Evolutionary conservation across 306 rosid species (phyloP).

Genomic region (Vigna angularis): DNA sequence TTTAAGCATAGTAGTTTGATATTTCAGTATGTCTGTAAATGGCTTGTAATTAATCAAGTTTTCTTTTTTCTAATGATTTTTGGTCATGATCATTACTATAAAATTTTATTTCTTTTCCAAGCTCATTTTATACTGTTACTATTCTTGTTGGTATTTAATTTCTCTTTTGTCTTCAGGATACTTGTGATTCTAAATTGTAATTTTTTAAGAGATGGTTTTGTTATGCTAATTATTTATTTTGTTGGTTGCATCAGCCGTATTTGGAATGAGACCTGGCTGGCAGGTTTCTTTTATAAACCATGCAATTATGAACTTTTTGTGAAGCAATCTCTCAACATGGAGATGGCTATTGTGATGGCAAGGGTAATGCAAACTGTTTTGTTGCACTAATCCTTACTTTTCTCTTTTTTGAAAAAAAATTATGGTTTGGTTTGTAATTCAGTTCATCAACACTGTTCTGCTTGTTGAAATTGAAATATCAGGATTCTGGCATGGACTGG

Average conservation of each 20-base stretch:
- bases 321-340: slow-evolving; percentile 99
- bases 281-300: slow-evolving; percentile 97
- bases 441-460: slow-evolving; percentile 25
- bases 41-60: neutral
- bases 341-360: slow-evolving; percentile 98
- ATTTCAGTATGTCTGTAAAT: neutral
- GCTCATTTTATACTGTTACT: neutral
- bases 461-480: slow-evolving; percentile 46
- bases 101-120: slow-evolving; percentile 3
- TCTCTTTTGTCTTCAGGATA: slow-evolving; percentile 29
- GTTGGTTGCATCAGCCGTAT: slow-evolving; percentile 78
- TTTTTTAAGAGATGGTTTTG: slow-evolving; percentile 28
- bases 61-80: neutral
- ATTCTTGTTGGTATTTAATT: neutral
- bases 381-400: neutral
- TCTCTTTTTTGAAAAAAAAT: neutral
- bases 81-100: neutral
- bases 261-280: slow-evolving; percentile 98
- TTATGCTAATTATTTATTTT: slow-evolving; percentile 32
- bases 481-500: slow-evolving; percentile 98
- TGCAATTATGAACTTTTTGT: slow-evolving; percentile 98
- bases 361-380: slow-evolving; percentile 69
- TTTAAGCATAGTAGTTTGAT: slow-evolving; percentile 1
- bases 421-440: slow-evolving; percentile 19
- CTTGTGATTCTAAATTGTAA: slow-evolving; percentile 13